Percentiles rank a stretch among this genome's conserved stretches.
Evolutionary conservation across 2,329 filamentous ascomycete genomes (phyloP).

Genomic region (Diaporthe longicolla): DNA sequence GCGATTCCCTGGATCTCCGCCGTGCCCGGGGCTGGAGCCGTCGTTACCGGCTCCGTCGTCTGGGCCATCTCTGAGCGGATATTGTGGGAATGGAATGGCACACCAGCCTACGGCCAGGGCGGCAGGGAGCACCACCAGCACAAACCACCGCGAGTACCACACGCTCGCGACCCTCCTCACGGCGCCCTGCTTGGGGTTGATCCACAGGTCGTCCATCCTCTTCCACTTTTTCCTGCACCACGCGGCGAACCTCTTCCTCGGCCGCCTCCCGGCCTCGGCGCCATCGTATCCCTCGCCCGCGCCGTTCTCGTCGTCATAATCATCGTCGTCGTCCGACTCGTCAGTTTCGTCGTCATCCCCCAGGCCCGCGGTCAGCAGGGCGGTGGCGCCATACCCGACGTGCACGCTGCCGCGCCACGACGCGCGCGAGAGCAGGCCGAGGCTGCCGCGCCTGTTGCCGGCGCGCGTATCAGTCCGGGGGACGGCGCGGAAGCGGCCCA

Average conservation of each 20-base stretch:
- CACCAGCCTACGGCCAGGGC: constrained; percentile 74
- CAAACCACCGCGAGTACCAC: constrained; percentile 75
- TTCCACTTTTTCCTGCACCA: constrained; percentile 52
- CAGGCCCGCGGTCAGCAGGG: constrained; percentile 62
- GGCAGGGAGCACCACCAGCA: constrained; percentile 74
- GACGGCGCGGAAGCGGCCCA: constrained; percentile 76
- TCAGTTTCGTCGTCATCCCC: constrained; percentile 50
- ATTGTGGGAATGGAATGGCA: constrained; percentile 75
- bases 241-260: constrained; percentile 50
- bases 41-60: constrained; percentile 52
- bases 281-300: constrained; percentile 38
- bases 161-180: constrained; percentile 71
- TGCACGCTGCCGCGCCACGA: constrained; percentile 66
- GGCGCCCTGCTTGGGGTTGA: constrained; percentile 71
- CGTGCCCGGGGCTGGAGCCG: constrained; percentile 37
- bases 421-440: constrained; percentile 57
- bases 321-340: constrained; percentile 53
- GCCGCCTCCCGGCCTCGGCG: constrained; percentile 41
- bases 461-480: constrained; percentile 53
- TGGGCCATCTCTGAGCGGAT: constrained; percentile 60
- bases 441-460: constrained; percentile 50
- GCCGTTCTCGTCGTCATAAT: constrained; percentile 51
- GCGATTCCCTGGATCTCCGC: constrained; percentile 46
- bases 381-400: constrained; percentile 65
- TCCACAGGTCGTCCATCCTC: constrained; percentile 67